Conservation (phyloP, 2,329 filamentous ascomycete genomes). For the Knufia petricola region DNA sequence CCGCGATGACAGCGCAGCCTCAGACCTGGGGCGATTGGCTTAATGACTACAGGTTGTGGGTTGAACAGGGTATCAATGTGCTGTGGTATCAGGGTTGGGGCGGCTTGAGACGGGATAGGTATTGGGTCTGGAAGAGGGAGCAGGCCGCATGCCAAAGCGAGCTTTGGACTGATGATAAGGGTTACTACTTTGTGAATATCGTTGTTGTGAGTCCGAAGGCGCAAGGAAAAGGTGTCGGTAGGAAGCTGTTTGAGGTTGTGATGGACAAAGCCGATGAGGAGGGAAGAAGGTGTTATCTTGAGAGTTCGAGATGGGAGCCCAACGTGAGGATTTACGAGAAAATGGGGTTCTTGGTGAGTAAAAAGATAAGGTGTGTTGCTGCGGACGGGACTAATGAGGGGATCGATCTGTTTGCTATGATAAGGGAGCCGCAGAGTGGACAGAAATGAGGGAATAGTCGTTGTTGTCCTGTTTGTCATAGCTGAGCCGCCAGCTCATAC, state of each 20-base stretch:
- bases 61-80: conserved; percentile 58
- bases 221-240: conserved; percentile 59
- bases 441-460: neutral
- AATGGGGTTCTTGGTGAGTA: conserved; percentile 57
- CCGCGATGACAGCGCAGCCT: conserved; percentile 38
- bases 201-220: conserved; percentile 57
- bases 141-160: conserved; percentile 53
- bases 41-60: conserved; percentile 56
- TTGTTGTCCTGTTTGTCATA: too few species aligned
- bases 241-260: conserved; percentile 54
- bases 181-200: conserved; percentile 71
- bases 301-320: conserved; percentile 57
- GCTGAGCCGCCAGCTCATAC: too few species aligned
- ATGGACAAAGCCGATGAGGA: conserved; percentile 55
- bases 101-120: conserved; percentile 56
- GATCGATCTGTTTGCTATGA: conserved; percentile 37
- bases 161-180: conserved; percentile 55
- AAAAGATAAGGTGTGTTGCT: conserved; percentile 52
- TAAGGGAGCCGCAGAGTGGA: conserved; percentile 17
- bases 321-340: conserved; percentile 62
- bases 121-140: conserved; percentile 62
- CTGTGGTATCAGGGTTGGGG: conserved; percentile 55
- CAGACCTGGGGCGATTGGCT: conserved; percentile 54
- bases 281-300: conserved; percentile 57
- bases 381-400: conserved; percentile 49